Evolutionary conservation across 768 basidiomycete genomes (phyloP), one percentile per base, ranked within the genome.

Genomic region (Pisolithus microcarpus): DNA sequence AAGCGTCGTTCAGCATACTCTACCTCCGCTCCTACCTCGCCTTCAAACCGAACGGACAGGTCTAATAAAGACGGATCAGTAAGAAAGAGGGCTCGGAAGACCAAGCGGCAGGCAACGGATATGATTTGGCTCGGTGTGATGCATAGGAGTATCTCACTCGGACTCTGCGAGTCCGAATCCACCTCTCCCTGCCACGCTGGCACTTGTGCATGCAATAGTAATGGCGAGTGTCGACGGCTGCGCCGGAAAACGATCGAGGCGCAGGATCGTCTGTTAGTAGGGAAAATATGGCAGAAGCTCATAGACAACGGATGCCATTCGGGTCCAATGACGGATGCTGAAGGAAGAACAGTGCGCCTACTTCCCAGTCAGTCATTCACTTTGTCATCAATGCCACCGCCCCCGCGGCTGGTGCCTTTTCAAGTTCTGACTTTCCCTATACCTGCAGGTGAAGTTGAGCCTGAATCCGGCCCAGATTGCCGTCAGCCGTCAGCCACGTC

Each of bases 111-210:
- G 3, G 58, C 62, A 1, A 59, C 62, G n/a, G 72, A 74, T 45
- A 55, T 70, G 8, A 64, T 64, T 51, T 72, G 72, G 64, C 55
- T 71, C 39, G 68, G 66, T 1, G 60, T 66, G 13, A 50, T 73
- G 21, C 70, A 71, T 50, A 60, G 66, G 40, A 73, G 69, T 48
- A 62, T 73, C 46, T 37, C 59, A 16, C 53, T 57, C 8, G 58
- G 55, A 28, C 56, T 67, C 21, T 26, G 52, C 19, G 28, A 46
- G n/a, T 11, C 45, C 11, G 45, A 31, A 23, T 13, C 31, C 45
- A 19, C 31, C 31, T 9, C 31, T 21, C 19, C 45, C n/a, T 46
- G 16, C 45, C 34, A 4, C 9, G 19, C 8, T 1, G 9, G 18
- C 16, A 19, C 16, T 13, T 10, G 34, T 23, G 19, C 16, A 37